Evolutionary conservation across 148 eudicot genomes (phyloP).

Genomic region (Heliamphora exappendiculata): DNA sequence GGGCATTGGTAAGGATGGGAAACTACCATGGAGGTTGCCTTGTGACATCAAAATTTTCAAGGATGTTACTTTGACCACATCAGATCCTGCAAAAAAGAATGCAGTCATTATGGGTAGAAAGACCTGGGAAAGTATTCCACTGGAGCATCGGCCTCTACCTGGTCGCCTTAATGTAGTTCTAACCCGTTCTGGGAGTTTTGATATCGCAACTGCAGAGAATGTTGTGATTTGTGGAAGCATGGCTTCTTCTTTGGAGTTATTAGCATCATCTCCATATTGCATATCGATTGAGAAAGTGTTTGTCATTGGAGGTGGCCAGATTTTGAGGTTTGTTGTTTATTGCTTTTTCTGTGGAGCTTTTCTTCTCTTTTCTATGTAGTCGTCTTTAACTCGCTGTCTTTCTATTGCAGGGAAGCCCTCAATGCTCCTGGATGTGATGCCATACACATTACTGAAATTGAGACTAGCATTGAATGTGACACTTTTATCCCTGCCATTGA

Average conservation of each 20-base stretch:
- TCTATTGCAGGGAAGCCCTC: conserved; percentile 67
- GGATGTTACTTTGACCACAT: conserved; percentile 58
- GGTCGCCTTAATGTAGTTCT: conserved; percentile 84
- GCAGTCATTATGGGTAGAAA: conserved; percentile 97
- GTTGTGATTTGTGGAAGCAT: conserved; percentile 64
- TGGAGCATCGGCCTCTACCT: conserved; percentile 57
- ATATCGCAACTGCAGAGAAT: conserved; percentile 48
- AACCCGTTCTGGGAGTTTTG: conserved; percentile 52
- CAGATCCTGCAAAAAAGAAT: conserved; percentile 66
- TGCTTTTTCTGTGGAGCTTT: background rate
- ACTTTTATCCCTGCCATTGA: conserved; percentile 79
- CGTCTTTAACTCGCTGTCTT: conserved; percentile 12
- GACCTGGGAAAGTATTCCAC: conserved; percentile 95
- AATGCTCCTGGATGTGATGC: conserved; percentile 86
- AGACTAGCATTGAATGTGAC: conserved; percentile 65
- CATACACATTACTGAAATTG: conserved; percentile 80
- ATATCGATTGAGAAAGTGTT: conserved; percentile 64
- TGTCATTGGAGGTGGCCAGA: conserved; percentile 85
- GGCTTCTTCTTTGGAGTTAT: conserved; percentile 52
- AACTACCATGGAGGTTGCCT: conserved; percentile 88
- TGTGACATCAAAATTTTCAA: conserved; percentile 78
- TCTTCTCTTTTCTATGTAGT: background rate
- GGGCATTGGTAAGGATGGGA: conserved; percentile 95
- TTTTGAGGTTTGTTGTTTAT: conserved; percentile 49
- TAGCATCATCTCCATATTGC: conserved; percentile 54